Conservation (phyloP, 108 stramenopile species). For the Bacterosira constricta region DNA sequence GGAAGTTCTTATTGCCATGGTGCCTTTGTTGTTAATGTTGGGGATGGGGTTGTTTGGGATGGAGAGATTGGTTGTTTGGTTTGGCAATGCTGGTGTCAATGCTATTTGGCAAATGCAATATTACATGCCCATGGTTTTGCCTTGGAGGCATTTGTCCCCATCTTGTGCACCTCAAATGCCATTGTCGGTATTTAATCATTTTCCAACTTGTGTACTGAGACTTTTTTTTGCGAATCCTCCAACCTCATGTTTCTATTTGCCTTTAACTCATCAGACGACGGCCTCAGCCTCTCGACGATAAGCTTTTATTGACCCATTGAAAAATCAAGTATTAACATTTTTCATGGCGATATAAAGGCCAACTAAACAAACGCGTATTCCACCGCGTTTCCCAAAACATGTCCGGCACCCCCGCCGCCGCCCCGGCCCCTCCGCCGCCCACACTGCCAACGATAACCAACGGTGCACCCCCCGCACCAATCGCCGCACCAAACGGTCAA, state of each 20-base stretch:
- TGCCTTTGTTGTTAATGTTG: neutral
- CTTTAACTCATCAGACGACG: too few relatives aligned
- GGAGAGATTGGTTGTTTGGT: too few relatives aligned
- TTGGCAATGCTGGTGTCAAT: neutral
- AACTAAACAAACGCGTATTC: too few relatives aligned
- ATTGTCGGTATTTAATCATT: too few relatives aligned
- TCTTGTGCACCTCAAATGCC: neutral
- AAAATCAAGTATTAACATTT: too few relatives aligned
- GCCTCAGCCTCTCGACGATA: too few relatives aligned
- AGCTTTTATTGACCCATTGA: too few relatives aligned
- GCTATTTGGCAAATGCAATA: neutral
- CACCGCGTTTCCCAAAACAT: too few relatives aligned
- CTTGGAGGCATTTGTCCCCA: neutral
- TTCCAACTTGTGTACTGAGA: too few relatives aligned
- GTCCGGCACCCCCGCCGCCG: neutral
- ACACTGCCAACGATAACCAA: conserved; percentile 15
- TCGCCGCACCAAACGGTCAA: neutral
- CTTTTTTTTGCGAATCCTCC: too few relatives aligned
- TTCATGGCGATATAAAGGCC: too few relatives aligned
- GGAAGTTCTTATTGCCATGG: neutral
- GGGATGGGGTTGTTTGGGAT: neutral
- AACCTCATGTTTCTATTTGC: too few relatives aligned
- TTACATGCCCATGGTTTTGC: neutral
- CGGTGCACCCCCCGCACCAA: neutral
- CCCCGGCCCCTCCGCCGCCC: conserved; percentile 12